Base-by-base conservation (phyloP, 805 yeast genomes). In the Ogataea thermomethanolica region DNA sequence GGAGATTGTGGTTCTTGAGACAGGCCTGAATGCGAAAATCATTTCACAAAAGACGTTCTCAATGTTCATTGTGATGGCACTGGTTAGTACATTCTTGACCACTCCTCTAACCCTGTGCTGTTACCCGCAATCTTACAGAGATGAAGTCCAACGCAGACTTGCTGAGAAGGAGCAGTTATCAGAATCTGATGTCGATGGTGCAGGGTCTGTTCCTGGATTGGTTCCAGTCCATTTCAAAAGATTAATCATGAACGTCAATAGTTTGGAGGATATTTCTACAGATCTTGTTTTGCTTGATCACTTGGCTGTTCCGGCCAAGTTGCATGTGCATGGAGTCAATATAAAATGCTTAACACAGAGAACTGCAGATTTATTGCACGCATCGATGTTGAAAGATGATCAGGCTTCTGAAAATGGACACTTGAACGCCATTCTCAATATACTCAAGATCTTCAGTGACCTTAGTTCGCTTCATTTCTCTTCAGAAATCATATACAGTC, bases 11-110 rank as follows among this genome's bases (percentile, higher is more conserved):
- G 93, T 84, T 14, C 67, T 84, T 48, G 79, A 76, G 29, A 78
- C 82, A 17, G 95, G 95, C 35, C 68, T 84, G 40, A 78, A 75
- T 45, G 84, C 93, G 5, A 75, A 76, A 0, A 85, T 85, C 39
- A 77, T 85, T 36, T 67, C 78, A 4, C 70, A 71, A 41, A 78
- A 75, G 45, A 79, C 80, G 1, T 85, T 77, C 58, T 81, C 90
- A 12, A 85, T 85, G 90, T 84, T 85, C 55, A 76, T 85, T 41
- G 77, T 85, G 27, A 85, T 85, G 95, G 89, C 95, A 0, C 67
- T 85, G 44, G 74, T 83, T 5, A 74, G 88, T 1, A 85, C 95
- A 0, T 83, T 85, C 51, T 60, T 77, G n/a, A 85, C 95, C 1
- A 83, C 93, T 2, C 95, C 95, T 2, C 62, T 85, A 55, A 76